phyloP scores from a whole-genome alignment of 1,284 basidiomycete genomes.

The Moniliella sp. region DNA sequence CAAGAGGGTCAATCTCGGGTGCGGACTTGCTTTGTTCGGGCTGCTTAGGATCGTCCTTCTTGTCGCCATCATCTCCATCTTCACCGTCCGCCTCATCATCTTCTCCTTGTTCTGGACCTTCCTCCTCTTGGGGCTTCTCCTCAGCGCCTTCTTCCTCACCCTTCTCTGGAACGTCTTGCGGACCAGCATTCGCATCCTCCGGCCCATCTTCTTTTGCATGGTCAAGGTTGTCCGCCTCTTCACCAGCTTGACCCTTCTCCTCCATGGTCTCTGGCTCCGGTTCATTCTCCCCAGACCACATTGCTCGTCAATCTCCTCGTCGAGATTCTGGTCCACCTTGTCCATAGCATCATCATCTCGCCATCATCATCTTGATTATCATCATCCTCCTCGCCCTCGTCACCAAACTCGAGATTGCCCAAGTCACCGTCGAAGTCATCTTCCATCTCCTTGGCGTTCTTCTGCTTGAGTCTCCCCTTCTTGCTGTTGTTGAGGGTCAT shows the following conservation, averaged over 20 bases:
- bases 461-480: conserved; percentile 30
- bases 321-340: neutral
- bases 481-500: conserved; percentile 34
- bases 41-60: conserved; percentile 64
- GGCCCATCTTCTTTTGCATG: too few species aligned
- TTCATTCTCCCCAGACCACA: neutral
- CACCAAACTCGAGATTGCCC: conserved; percentile 37
- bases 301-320: neutral
- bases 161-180: too few species aligned
- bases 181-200: too few species aligned
- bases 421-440: conserved; percentile 53
- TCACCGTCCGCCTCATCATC: conserved; percentile 39
- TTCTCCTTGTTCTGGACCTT: conserved; percentile 43
- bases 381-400: neutral
- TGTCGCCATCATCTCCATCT: conserved; percentile 59
- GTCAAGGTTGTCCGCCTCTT: too few species aligned
- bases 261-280: too few species aligned
- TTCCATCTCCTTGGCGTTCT: conserved; percentile 40
- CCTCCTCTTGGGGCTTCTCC: conserved; percentile 38
- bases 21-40: too few species aligned
- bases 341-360: neutral
- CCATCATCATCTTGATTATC: neutral
- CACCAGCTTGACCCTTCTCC: too few species aligned
- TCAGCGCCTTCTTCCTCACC: too few species aligned
- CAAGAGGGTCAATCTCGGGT: too few species aligned